Conservation (phyloP, 164 flowering plant genomes). For the Tetrastigma voinierianum region DNA sequence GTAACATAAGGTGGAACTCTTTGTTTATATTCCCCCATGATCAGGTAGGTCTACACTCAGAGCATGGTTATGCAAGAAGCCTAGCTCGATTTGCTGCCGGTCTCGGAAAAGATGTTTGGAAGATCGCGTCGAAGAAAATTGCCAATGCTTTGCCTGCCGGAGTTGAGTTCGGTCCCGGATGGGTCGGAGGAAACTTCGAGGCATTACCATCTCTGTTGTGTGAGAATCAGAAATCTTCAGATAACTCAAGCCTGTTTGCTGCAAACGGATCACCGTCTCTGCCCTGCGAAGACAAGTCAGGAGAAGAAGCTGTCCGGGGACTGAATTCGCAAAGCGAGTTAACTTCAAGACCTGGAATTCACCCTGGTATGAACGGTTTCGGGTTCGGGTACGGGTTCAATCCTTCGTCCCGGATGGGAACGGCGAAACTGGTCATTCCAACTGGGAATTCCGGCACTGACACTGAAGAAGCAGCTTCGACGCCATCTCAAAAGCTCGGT, state of each 20-base stretch:
- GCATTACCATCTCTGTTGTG: background rate
- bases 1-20: background rate
- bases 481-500: slow-evolving; percentile 24
- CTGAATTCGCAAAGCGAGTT: slow-evolving; percentile 25
- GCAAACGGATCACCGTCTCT: slow-evolving; percentile 16
- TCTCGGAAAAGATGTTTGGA: slow-evolving; percentile 83
- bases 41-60: slow-evolving; percentile 74
- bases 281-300: slow-evolving; percentile 11
- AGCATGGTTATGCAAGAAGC: slow-evolving; percentile 79
- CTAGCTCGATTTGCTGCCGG: slow-evolving; percentile 79
- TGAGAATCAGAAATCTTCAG: slow-evolving; percentile 8
- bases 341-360: slow-evolving; percentile 4
- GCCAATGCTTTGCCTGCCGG: slow-evolving; percentile 56
- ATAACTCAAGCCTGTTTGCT: slow-evolving; percentile 5
- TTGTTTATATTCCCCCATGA: background rate
- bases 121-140: slow-evolving; percentile 69
- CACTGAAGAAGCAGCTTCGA: slow-evolving; percentile 15
- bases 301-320: slow-evolving; percentile 21
- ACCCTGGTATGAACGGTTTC: slow-evolving; percentile 25
- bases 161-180: slow-evolving; percentile 59
- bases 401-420: slow-evolving; percentile 24
- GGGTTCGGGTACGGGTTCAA: slow-evolving; percentile 22
- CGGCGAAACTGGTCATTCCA: slow-evolving; percentile 7
- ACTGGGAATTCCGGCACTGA: slow-evolving; percentile 14
- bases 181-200: slow-evolving; percentile 61